A percentile compares a stretch with the other conserved stretches of the same genome.
Evolutionary conservation across 257 asterid genomes (phyloP).

Genomic region (Buddleja alternifolia): DNA sequence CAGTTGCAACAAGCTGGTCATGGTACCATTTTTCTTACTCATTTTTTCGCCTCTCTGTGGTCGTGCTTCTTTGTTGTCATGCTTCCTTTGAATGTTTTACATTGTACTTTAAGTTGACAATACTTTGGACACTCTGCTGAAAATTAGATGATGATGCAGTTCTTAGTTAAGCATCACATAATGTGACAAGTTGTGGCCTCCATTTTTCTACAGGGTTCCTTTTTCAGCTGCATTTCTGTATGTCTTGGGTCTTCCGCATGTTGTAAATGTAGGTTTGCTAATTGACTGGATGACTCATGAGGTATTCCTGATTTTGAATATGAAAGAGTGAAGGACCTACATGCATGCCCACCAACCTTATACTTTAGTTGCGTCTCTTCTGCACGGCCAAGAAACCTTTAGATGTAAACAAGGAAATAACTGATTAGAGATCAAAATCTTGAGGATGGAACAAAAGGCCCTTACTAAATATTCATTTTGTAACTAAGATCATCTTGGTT

Average conservation of each 20-base stretch:
- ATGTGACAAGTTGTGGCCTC: not conserved
- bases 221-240: not conserved
- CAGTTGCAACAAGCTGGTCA: conserved; percentile 40
- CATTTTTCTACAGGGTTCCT: not conserved
- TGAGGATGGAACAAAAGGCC: too few species aligned
- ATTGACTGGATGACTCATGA: not conserved
- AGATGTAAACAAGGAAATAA: not conserved
- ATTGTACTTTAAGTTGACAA: conserved; percentile 10
- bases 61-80: not conserved
- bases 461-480: too few species aligned
- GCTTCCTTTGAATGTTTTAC: conserved; percentile 4
- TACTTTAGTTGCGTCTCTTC: not conserved
- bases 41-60: conserved; percentile 20
- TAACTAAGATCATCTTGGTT: too few species aligned
- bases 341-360: not conserved
- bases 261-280: not conserved
- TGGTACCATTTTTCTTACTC: conserved; percentile 29
- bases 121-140: not conserved
- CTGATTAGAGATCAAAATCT: too few species aligned
- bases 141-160: not conserved
- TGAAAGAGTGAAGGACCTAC: not conserved
- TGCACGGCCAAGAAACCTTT: not conserved
- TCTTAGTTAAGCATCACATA: not conserved
- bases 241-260: not conserved
- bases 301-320: not conserved